phyloP scores from a whole-genome alignment of 768 basidiomycete species.

The Mycena polygramma region DNA sequence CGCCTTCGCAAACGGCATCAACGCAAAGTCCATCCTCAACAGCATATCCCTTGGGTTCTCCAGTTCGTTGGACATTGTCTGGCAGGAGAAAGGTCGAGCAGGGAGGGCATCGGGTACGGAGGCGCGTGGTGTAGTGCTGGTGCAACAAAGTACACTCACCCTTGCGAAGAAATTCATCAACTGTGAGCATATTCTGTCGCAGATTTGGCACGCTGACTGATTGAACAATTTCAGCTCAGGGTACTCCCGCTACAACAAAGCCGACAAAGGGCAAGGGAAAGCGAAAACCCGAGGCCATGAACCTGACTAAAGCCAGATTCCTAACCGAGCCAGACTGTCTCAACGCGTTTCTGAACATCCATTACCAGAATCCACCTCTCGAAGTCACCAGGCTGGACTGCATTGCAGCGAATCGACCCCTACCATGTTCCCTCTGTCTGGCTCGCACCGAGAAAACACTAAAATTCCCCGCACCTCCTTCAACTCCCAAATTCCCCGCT shows the following conservation, averaged over 20 bases:
- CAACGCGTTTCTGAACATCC: not conserved
- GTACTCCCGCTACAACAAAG: not conserved
- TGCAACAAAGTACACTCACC: not conserved
- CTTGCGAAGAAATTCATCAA: not conserved
- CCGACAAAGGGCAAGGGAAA: not conserved
- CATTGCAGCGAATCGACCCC: not conserved
- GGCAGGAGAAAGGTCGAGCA: conserved; percentile 19
- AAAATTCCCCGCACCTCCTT: not conserved
- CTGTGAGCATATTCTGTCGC: not conserved
- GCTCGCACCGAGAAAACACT: not conserved
- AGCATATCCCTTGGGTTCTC: conserved; percentile 1
- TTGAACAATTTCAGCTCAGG: not conserved
- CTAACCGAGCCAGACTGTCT: not conserved
- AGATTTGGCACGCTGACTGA: not conserved
- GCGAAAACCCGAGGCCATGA: not conserved
- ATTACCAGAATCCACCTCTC: not conserved
- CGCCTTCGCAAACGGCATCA: conserved; percentile 22
- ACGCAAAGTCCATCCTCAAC: not conserved
- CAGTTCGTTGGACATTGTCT: not conserved
- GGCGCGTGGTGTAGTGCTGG: not conserved
- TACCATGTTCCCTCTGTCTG: not conserved
- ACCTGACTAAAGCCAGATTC: not conserved
- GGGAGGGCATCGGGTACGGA: not conserved
- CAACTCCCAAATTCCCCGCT: not conserved
- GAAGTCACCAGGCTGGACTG: not conserved